These are phyloP conservation scores for Balansia obtecta DNA, from an alignment of 2,329 filamentous ascomycete genomes.

Conservation along the genomic window DNA sequence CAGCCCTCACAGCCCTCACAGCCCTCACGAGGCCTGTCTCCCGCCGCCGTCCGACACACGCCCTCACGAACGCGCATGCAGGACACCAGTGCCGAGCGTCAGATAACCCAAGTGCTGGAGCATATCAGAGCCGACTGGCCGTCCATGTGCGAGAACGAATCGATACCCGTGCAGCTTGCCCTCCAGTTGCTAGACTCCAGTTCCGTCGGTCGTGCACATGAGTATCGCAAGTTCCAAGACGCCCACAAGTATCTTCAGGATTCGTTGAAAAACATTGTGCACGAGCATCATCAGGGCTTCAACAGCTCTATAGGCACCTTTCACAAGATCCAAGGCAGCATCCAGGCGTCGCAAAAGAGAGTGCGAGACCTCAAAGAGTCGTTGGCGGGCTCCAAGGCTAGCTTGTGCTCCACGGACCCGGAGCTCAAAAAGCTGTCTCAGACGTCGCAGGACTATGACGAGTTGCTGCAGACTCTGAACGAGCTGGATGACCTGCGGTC, in stretches of 20 bases:
- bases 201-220: conserved; percentile 81
- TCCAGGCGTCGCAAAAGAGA: conserved; percentile 75
- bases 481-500: conserved; percentile 80
- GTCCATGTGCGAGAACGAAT: conserved; percentile 78
- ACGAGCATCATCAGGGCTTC: conserved; percentile 98
- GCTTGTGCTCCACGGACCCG: conserved; percentile 73
- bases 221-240: conserved; percentile 72
- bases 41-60: conserved; percentile 20
- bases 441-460: conserved; percentile 81
- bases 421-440: conserved; percentile 84
- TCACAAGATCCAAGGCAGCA: conserved; percentile 93
- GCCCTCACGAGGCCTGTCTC: conserved; percentile 17
- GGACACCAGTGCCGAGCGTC: conserved; percentile 39
- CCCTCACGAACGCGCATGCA: conserved; percentile 24
- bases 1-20: too few species aligned
- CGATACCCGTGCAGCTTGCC: conserved; percentile 87
- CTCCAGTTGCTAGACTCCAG: conserved; percentile 88
- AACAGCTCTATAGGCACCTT: conserved; percentile 98
- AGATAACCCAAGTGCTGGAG: conserved; percentile 56
- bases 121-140: conserved; percentile 85
- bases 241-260: conserved; percentile 84
- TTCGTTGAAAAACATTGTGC: conserved; percentile 87
- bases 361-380: conserved; percentile 75
- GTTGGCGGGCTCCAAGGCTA: conserved; percentile 67
- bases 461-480: conserved; percentile 69